Percentiles rank a stretch among this genome's conserved stretches.
Conservation (phyloP, 73 alveolate genomes). For the Paramecium sonneborni region DNA sequence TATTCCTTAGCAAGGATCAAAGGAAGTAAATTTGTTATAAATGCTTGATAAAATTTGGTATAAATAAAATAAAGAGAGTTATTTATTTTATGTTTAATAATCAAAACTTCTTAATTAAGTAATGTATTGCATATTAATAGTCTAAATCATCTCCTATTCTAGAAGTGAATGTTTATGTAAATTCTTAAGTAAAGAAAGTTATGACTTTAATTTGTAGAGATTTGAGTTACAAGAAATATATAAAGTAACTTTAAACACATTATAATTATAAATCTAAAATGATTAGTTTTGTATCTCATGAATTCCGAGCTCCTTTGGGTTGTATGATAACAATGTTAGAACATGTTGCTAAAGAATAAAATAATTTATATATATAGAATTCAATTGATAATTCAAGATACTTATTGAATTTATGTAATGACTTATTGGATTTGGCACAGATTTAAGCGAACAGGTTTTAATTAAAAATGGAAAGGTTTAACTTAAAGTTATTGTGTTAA, state of each 20-base stretch:
- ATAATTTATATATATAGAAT: slow-evolving; percentile 11
- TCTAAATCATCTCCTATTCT: background rate
- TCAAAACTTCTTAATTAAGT: background rate
- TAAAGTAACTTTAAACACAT: background rate
- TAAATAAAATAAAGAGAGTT: background rate
- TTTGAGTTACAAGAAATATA: background rate
- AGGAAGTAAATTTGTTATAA: background rate
- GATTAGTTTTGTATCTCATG: slow-evolving; percentile 60
- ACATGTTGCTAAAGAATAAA: slow-evolving; percentile 6
- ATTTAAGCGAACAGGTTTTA: slow-evolving; percentile 50
- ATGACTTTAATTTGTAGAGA: slow-evolving; percentile 19
- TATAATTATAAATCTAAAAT: slow-evolving; percentile 23
- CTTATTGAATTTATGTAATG: slow-evolving; percentile 43
- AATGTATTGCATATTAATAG: background rate
- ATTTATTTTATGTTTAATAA: background rate
- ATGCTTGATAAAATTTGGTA: background rate
- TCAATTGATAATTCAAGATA: slow-evolving; percentile 44
- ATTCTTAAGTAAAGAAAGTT: background rate
- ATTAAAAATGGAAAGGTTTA: slow-evolving; percentile 28
- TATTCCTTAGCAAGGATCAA: background rate
- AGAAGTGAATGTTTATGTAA: background rate
- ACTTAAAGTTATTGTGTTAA: background rate
- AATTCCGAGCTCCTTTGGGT: slow-evolving; percentile 51
- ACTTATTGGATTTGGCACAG: slow-evolving; percentile 53
- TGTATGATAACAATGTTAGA: slow-evolving; percentile 16